Conservation (phyloP, 1,284 basidiomycete species). For the Pholiota adiposa region DNA sequence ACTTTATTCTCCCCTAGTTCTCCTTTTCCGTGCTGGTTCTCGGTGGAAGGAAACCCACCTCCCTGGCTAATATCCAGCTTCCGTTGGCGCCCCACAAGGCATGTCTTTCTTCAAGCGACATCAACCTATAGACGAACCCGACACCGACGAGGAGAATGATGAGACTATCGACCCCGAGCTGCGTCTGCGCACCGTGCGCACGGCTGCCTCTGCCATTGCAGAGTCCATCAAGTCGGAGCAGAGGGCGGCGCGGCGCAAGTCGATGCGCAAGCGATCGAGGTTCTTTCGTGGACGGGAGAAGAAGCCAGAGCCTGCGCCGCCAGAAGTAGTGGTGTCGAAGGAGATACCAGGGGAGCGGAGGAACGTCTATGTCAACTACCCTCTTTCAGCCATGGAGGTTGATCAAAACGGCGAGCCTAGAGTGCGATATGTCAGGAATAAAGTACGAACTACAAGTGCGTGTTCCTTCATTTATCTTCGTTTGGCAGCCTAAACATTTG, state of each 20-base stretch:
- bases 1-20: slow-evolving; percentile 18
- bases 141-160: slow-evolving; percentile 62
- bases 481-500: slow-evolving; percentile 15
- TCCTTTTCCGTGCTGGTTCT: slow-evolving; percentile 28
- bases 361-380: slow-evolving; percentile 82
- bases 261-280: slow-evolving; percentile 55
- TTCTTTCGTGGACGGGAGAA: slow-evolving; percentile 64
- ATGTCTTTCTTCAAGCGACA: slow-evolving; percentile 35
- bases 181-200: slow-evolving; percentile 85
- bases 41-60: slow-evolving; percentile 23
- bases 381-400: slow-evolving; percentile 66
- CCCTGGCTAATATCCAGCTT: slow-evolving; percentile 8
- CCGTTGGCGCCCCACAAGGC: slow-evolving; percentile 1
- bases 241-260: slow-evolving; percentile 67
- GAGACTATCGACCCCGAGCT: slow-evolving; percentile 82
- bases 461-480: slow-evolving; percentile 27
- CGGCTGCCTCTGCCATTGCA: slow-evolving; percentile 86
- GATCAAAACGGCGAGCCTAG: slow-evolving; percentile 79
- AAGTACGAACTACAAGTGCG: slow-evolving; percentile 92
- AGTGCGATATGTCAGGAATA: slow-evolving; percentile 85
- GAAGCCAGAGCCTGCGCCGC: slow-evolving; percentile 41
- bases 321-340: slow-evolving; percentile 23
- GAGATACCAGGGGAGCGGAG: slow-evolving; percentile 62
- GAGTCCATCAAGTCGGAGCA: slow-evolving; percentile 83
- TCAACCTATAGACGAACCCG: slow-evolving; percentile 25